phyloP scores from a whole-genome alignment of 2,329 filamentous ascomycete genomes.

The Rosellinia necatrix region DNA sequence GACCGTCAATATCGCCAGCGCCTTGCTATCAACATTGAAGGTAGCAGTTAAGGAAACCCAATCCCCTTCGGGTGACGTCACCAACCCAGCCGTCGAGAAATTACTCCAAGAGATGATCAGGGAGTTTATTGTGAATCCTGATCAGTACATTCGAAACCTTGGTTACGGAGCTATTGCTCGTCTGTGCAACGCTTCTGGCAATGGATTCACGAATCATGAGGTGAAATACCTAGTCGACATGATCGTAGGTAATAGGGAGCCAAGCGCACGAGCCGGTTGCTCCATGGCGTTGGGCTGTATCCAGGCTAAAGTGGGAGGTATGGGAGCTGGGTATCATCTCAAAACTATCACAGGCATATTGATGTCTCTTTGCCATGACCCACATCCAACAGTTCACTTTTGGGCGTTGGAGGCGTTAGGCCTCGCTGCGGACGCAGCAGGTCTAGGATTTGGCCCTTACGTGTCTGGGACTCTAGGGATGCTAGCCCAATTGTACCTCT shows the following conservation, averaged over 20 bases:
- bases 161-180: constrained; percentile 85
- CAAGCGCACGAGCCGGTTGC: constrained; percentile 89
- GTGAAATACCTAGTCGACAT: constrained; percentile 92
- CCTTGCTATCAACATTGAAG: constrained; percentile 78
- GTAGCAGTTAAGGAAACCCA: constrained; percentile 82
- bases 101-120: constrained; percentile 76
- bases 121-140: constrained; percentile 78
- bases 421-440: constrained; percentile 86
- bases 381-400: constrained; percentile 92
- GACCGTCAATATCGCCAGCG: constrained; percentile 84
- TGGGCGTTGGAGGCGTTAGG: constrained; percentile 92
- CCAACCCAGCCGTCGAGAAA: constrained; percentile 76
- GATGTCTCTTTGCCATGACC: constrained; percentile 96
- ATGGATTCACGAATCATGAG: constrained; percentile 84
- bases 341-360: constrained; percentile 97
- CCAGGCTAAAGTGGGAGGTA: constrained; percentile 92
- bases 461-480: constrained; percentile 91
- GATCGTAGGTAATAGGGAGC: constrained; percentile 91
- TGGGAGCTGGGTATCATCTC: constrained; percentile 94
- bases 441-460: constrained; percentile 87
- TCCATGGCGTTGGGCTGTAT: constrained; percentile 93
- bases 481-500: constrained; percentile 89
- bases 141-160: constrained; percentile 83
- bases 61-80: constrained; percentile 73
- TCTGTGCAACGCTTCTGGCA: constrained; percentile 83